Evolutionary conservation across 2,329 filamentous ascomycete genomes (phyloP).

Genomic region (Coniochaeta ligniaria): DNA sequence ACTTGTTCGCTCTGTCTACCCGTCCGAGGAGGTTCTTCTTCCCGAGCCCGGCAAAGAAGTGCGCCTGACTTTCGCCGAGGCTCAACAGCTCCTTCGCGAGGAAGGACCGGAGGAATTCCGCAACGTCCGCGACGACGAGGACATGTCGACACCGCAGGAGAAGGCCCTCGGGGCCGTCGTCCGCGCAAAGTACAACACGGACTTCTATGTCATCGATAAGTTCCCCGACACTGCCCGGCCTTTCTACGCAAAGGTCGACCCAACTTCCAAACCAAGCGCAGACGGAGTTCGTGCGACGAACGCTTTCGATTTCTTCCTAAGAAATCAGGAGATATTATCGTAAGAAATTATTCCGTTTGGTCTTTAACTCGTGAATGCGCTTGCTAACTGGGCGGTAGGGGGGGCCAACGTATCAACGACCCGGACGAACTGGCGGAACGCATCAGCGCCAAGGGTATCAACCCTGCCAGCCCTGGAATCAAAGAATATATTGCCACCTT

Average conservation of each 20-base stretch:
- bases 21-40: slow-evolving; percentile 66
- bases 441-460: slow-evolving; percentile 67
- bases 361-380: no score
- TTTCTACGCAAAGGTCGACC: slow-evolving; percentile 80
- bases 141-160: slow-evolving; percentile 69
- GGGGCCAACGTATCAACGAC: slow-evolving; percentile 81
- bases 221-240: slow-evolving; percentile 80
- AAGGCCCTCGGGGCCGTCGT: slow-evolving; percentile 78
- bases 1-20: slow-evolving; percentile 60
- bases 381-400: no score
- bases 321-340: slow-evolving; percentile 84
- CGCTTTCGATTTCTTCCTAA: slow-evolving; percentile 73
- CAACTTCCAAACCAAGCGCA: slow-evolving; percentile 25
- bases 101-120: slow-evolving; percentile 57
- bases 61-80: slow-evolving; percentile 66
- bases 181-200: slow-evolving; percentile 76
- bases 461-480: slow-evolving; percentile 63
- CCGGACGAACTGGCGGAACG: slow-evolving; percentile 64
- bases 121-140: slow-evolving; percentile 64
- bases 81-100: slow-evolving; percentile 63
- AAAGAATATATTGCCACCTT: slow-evolving; percentile 86
- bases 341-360: no score
- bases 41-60: slow-evolving; percentile 65
- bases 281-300: slow-evolving; percentile 40
- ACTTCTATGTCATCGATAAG: slow-evolving; percentile 92